phyloP scores from a whole-genome alignment of 108 stramenopile species.

The Cyclotella baltica region DNA sequence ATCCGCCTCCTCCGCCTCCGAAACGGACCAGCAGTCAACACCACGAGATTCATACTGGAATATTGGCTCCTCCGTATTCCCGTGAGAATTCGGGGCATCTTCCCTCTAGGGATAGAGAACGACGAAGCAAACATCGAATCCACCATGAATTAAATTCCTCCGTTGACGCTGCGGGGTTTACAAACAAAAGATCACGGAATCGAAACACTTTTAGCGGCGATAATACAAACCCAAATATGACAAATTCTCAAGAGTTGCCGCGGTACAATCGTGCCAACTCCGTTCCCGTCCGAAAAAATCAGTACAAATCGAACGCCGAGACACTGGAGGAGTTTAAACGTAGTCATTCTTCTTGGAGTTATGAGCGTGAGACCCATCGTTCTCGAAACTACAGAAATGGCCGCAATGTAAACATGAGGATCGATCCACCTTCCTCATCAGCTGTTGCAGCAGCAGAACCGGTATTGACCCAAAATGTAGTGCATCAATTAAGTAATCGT shows the following conservation, averaged over 20 bases:
- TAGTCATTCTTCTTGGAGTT: too few species aligned
- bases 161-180: too few species aligned
- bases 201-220: background rate
- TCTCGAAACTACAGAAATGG: too few species aligned
- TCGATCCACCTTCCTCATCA: too few species aligned
- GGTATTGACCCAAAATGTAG: background rate
- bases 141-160: background rate
- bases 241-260: too few species aligned
- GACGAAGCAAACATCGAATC: too few species aligned
- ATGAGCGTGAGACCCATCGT: too few species aligned
- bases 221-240: background rate
- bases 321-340: background rate
- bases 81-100: background rate
- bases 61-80: background rate
- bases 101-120: too few species aligned
- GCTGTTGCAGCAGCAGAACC: too few species aligned
- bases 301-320: background rate
- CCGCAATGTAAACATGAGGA: too few species aligned
- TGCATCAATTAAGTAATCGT: background rate
- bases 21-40: background rate
- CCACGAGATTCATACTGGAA: background rate
- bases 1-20: slow-evolving; percentile 9
- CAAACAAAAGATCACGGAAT: background rate
- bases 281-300: background rate
- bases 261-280: slow-evolving; percentile 10